Evolutionary conservation across 1,139 yeast genomes (phyloP), one percentile per base, ranked within the genome.

Genomic region (Wickerhamiella infanticola): DNA sequence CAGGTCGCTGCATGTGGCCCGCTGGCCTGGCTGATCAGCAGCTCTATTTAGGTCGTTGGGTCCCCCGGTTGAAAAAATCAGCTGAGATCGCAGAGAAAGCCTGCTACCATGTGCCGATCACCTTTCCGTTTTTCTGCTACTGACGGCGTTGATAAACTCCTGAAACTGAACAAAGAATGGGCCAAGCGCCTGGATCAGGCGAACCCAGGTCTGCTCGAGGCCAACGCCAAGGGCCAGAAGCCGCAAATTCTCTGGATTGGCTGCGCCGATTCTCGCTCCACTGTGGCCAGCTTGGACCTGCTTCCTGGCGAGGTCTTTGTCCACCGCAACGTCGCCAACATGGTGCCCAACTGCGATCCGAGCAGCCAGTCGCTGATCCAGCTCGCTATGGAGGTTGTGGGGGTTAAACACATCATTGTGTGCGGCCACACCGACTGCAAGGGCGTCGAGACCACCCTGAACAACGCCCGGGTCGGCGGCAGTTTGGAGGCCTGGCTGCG

Each of bases 361-460:
- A 76, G 88, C 44, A 73, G 82, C 33, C 79, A 79, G 61, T 83
- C 95, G 1, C 90, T 86, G 3, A 70, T 90, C 40, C 96, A 90
- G 62, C 85, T 86, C 58, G 95, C 96, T 2, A 77, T 90, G 51
- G 90, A 85, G 57, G 88, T 81, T 23, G 70, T 90, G 52, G 81
- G 83, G 59, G 94, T 93, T 36, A 73, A 72, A 54, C 85, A 83
- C 58, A 78, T 90, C 49, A 73, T 90, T 48, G 84, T 90, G 7
- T 86, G 96, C 64, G 98, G 98, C n/a, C 98, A 90, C 67, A 83
- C 94, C 35, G 95, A 86, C 64, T 90, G 98, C 69, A 97, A 97
- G 44, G 98, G 97, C 33, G 77, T 86, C 48, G 81, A 88, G 79
- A 90, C 95, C 25, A 80, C 94, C 18, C 66, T 90, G 48, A 73